Evolutionary conservation across 2,329 filamentous ascomycete genomes (phyloP).

Genomic region (Cladophialophora bantiana): DNA sequence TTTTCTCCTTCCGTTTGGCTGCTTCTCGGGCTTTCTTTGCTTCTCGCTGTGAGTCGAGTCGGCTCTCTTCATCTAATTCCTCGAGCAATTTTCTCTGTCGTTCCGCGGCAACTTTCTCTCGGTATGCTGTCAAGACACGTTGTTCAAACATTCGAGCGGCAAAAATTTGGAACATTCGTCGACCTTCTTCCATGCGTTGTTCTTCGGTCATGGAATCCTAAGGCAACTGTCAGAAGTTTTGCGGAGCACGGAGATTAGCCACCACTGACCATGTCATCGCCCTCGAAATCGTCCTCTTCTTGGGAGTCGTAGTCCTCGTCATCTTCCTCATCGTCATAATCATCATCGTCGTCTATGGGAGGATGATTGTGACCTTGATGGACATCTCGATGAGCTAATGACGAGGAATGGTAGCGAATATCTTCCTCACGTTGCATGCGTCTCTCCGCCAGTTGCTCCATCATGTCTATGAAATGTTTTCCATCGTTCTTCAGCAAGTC

Average conservation of each 20-base stretch:
- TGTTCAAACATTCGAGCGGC: constrained; percentile 99
- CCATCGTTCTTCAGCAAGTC: constrained; percentile 98
- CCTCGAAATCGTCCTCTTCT: constrained; percentile 70
- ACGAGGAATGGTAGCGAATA: constrained; percentile 71
- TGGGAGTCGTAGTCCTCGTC: constrained; percentile 68
- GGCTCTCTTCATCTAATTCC: constrained; percentile 85
- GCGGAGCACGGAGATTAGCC: constrained; percentile 41
- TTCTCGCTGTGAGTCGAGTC: constrained; percentile 77
- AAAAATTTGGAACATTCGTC: constrained; percentile 99
- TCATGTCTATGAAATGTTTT: constrained; percentile 99
- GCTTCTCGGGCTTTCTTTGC: constrained; percentile 94
- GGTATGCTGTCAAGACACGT: constrained; percentile 93
- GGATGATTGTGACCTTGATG: constrained; percentile 79
- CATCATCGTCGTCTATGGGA: constrained; percentile 75
- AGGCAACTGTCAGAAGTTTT: constrained; percentile 45
- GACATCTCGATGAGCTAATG: constrained; percentile 62
- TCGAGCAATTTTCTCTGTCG: constrained; percentile 89
- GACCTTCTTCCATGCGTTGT: constrained; percentile 97
- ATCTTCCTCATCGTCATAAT: constrained; percentile 80
- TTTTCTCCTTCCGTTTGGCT: constrained; percentile 94
- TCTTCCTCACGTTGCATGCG: constrained; percentile 97
- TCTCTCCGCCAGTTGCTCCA: constrained; percentile 97
- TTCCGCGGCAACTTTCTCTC: constrained; percentile 93
- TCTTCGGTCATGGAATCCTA: constrained; percentile 97
- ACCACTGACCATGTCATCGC: constrained; percentile 66